Evolutionary conservation across 2,329 filamentous ascomycete genomes (phyloP).

Genomic region (Cordyceps cateniannulata): DNA sequence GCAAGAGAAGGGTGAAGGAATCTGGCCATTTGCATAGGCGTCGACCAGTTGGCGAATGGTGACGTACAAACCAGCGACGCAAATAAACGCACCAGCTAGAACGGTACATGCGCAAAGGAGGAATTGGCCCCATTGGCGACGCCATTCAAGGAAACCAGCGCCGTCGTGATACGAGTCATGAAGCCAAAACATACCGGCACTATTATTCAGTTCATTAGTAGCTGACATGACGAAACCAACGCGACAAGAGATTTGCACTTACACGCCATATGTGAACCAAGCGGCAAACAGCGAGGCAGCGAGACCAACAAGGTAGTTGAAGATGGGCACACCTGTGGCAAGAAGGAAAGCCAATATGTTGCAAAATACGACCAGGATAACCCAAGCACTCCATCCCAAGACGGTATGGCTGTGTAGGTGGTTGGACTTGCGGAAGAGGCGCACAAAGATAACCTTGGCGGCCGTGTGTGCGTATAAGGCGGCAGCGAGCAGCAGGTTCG

Average conservation of each 20-base stretch:
- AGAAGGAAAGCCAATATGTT: conserved; percentile 38
- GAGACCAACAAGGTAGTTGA: conserved; percentile 47
- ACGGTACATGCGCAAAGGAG: conserved; percentile 34
- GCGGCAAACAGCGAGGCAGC: conserved; percentile 43
- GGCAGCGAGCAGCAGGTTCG: conserved; percentile 44
- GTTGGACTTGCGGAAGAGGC: conserved; percentile 37
- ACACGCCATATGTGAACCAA: conserved; percentile 48
- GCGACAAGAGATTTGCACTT: not conserved
- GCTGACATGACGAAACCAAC: not conserved
- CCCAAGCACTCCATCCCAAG: conserved; percentile 42
- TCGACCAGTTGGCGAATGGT: conserved; percentile 31
- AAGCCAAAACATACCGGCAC: conserved; percentile 45
- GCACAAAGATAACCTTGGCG: conserved; percentile 43
- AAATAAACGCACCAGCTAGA: conserved; percentile 40
- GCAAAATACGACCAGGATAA: conserved; percentile 36
- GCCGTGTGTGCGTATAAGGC: conserved; percentile 45
- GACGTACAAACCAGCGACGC: conserved; percentile 42
- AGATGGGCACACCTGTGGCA: conserved; percentile 44
- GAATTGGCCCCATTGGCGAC: conserved; percentile 31
- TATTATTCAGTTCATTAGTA: not conserved
- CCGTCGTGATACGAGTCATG: conserved; percentile 40
- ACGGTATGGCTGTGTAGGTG: conserved; percentile 42
- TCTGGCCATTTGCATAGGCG: conserved; percentile 16
- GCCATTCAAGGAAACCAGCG: conserved; percentile 32
- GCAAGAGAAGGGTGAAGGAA: conserved; percentile 16